Conservation (phyloP, 208 protist genomes). For the Plasmodiophora brassicae region DNA sequence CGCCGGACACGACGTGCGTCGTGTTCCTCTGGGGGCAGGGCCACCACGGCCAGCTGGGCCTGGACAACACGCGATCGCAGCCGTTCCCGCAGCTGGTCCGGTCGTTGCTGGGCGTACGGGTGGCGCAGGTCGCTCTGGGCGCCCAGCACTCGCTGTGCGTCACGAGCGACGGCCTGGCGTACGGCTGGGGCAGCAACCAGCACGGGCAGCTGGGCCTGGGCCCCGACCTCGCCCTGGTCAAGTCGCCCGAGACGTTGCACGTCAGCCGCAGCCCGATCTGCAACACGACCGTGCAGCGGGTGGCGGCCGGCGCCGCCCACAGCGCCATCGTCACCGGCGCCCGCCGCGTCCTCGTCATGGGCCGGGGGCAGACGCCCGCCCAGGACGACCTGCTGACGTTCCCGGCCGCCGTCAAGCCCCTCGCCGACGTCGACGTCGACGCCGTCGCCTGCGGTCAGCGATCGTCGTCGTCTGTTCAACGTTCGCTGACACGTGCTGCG, state of each 20-base stretch:
- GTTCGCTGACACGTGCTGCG: no score
- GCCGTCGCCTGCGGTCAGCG: background rate
- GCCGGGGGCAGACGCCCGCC: background rate
- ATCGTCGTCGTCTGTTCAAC: no score
- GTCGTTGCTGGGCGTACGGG: background rate
- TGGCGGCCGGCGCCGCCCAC: background rate
- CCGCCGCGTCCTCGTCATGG: background rate
- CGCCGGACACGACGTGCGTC: background rate
- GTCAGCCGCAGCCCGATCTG: background rate
- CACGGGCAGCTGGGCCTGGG: constrained; percentile 1
- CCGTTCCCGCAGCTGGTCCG: constrained; percentile 19
- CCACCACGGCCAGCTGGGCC: constrained; percentile 20
- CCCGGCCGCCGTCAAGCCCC: background rate
- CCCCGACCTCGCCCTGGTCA: background rate
- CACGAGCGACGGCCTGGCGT: background rate
- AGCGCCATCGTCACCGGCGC: background rate
- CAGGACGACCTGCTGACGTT: background rate
- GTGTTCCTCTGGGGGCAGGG: constrained; percentile 25
- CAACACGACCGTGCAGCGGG: background rate
- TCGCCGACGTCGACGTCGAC: background rate
- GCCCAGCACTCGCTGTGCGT: background rate
- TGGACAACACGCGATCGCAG: constrained; percentile 30
- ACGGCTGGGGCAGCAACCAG: background rate
- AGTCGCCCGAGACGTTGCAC: background rate
- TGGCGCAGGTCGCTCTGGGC: background rate